These are phyloP conservation scores for Lophium mytilinum DNA, from an alignment of 495 filamentous ascomycete genomes.

Conservation along the genomic window DNA sequence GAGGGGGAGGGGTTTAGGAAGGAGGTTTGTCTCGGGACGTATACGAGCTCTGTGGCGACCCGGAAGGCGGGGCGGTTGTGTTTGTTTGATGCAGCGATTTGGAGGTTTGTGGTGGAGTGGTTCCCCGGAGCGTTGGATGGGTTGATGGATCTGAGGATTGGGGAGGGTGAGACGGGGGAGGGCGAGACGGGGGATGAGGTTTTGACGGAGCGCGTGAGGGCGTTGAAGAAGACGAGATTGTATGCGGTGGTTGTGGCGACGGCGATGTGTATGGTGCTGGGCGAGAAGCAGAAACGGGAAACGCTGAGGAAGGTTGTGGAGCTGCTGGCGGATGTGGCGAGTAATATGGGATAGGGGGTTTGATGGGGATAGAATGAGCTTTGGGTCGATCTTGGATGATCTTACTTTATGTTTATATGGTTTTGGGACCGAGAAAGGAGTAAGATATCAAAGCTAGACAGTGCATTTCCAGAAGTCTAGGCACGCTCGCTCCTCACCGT, in stretches of 20 bases:
- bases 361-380: neutral
- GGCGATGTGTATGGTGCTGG: conserved; percentile 27
- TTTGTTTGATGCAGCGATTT: conserved; percentile 17
- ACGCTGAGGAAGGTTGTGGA: conserved; percentile 13
- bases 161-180: too few relatives aligned
- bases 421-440: too few relatives aligned
- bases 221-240: conserved; percentile 9
- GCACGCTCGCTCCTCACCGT: too few relatives aligned
- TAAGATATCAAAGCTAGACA: too few relatives aligned
- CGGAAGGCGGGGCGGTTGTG: conserved; percentile 15
- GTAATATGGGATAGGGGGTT: neutral
- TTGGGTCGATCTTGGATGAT: too few relatives aligned
- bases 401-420: too few relatives aligned
- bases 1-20: too few relatives aligned
- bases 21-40: conserved; percentile 19
- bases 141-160: too few relatives aligned
- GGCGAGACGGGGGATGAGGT: neutral
- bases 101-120: conserved; percentile 5
- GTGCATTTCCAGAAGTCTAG: too few relatives aligned
- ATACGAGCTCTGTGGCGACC: conserved; percentile 7
- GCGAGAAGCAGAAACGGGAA: conserved; percentile 24
- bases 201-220: neutral
- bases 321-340: conserved; percentile 3
- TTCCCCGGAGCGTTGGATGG: neutral
- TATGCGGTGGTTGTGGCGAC: conserved; percentile 23